These are phyloP conservation scores for Onygenales sp. DNA, from an alignment of 2,329 filamentous ascomycete species.

Conservation along the genomic window DNA sequence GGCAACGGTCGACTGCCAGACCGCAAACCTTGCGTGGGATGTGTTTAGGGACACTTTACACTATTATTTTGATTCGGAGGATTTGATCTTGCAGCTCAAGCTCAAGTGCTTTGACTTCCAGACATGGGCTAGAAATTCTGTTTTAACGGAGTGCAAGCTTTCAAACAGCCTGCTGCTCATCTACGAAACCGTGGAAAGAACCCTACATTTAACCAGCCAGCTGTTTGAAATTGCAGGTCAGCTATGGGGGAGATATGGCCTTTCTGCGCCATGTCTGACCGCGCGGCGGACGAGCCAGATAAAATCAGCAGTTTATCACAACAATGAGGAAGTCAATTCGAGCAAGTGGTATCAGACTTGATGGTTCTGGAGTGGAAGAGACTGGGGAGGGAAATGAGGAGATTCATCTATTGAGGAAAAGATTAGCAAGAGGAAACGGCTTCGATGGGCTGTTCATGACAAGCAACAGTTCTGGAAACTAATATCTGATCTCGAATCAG, in stretches of 20 bases:
- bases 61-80: constrained; percentile 1
- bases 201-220: background rate
- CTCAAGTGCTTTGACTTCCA: constrained; percentile 1
- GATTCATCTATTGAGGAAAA: background rate
- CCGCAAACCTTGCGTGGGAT: background rate
- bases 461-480: background rate
- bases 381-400: background rate
- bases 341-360: constrained; percentile 2
- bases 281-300: background rate
- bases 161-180: background rate
- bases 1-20: background rate
- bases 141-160: background rate
- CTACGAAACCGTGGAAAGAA: constrained; percentile 1
- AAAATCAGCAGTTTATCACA: background rate
- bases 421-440: background rate
- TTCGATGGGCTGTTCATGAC: background rate
- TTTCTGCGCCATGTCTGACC: background rate
- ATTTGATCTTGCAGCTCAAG: constrained; percentile 1
- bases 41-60: background rate
- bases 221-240: background rate
- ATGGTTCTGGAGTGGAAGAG: background rate
- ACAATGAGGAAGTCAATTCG: constrained; percentile 3
- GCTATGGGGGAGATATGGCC: background rate
- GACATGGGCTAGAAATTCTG: constrained; percentile 2
- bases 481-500: background rate